These are phyloP conservation scores for Schrenkiella parvula DNA, from an alignment of 345 rosid genomes.

Conservation along the genomic window DNA sequence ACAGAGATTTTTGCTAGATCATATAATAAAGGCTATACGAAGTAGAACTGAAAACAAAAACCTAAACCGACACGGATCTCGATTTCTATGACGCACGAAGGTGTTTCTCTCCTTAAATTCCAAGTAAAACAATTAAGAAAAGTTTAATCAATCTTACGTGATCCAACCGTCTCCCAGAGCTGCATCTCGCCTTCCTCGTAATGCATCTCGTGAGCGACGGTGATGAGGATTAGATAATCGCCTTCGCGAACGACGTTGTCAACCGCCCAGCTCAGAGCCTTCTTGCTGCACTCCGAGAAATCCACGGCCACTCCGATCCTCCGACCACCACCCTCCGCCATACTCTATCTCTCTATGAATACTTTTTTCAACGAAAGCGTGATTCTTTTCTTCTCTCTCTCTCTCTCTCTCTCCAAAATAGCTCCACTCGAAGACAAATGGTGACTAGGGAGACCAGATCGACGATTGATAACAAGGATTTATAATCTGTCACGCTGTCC, in stretches of 20 bases:
- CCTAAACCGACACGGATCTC: background rate
- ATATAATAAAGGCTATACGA: background rate
- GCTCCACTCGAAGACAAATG: background rate
- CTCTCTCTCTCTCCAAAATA: background rate
- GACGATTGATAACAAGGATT: background rate
- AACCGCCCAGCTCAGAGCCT: constrained; percentile 82
- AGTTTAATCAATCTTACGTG: constrained; percentile 43
- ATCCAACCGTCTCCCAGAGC: constrained; percentile 87
- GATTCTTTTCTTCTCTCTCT: background rate
- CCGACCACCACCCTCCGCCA: constrained; percentile 47
- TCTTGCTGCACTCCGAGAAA: constrained; percentile 79
- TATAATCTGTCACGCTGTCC: background rate
- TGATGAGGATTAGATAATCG: constrained; percentile 73
- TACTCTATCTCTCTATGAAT: constrained; percentile 10
- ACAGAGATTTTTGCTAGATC: background rate
- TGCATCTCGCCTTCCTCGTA: constrained; percentile 85
- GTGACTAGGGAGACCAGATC: background rate
- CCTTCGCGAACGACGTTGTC: constrained; percentile 76
- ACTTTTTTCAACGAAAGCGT: background rate
- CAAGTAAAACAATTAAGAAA: background rate
- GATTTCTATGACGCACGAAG: background rate
- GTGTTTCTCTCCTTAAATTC: background rate
- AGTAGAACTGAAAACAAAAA: background rate
- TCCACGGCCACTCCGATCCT: constrained; percentile 84
- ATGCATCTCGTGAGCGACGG: constrained; percentile 45